Conservation (phyloP, 1,284 basidiomycete genomes). For the Microbotryum lychnidis-dioicae region DNA sequence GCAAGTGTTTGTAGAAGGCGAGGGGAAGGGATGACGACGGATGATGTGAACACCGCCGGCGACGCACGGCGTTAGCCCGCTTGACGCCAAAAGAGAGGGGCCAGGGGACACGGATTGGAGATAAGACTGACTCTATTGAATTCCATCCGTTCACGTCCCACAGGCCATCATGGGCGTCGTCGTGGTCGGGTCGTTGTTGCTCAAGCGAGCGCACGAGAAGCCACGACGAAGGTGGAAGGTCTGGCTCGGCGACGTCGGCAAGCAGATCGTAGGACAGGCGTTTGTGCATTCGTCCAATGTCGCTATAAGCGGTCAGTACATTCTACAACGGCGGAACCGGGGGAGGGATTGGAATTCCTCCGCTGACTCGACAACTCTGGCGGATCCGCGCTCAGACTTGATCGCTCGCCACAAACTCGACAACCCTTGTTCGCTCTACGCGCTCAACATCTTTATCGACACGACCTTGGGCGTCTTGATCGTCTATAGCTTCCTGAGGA, state of each 20-base stretch:
- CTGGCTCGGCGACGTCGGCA: conserved; percentile 84
- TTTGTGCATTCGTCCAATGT: conserved; percentile 84
- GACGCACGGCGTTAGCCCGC: no score
- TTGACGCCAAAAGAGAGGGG: no score
- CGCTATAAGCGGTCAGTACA: conserved; percentile 46
- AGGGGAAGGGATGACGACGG: no score
- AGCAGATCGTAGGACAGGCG: conserved; percentile 85
- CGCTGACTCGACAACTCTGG: not conserved
- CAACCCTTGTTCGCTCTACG: conserved; percentile 80
- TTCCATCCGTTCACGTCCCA: not conserved
- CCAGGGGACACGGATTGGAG: no score
- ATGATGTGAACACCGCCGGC: no score
- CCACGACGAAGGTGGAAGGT: conserved; percentile 84
- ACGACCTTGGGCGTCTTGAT: conserved; percentile 84
- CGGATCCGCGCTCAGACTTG: conserved; percentile 37
- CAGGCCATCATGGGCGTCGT: conserved; percentile 79
- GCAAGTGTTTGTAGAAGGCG: no score
- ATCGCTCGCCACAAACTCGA: conserved; percentile 51
- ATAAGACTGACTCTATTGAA: no score
- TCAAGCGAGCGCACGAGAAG: conserved; percentile 78
- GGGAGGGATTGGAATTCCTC: no score
- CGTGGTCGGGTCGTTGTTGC: conserved; percentile 73
- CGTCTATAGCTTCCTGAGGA: conserved; percentile 69
- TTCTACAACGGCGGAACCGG: no score
- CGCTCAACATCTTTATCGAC: conserved; percentile 88